Evolutionary conservation across 192 early-diverging fungal species (phyloP).

Genomic region (Backusella macrospora): DNA sequence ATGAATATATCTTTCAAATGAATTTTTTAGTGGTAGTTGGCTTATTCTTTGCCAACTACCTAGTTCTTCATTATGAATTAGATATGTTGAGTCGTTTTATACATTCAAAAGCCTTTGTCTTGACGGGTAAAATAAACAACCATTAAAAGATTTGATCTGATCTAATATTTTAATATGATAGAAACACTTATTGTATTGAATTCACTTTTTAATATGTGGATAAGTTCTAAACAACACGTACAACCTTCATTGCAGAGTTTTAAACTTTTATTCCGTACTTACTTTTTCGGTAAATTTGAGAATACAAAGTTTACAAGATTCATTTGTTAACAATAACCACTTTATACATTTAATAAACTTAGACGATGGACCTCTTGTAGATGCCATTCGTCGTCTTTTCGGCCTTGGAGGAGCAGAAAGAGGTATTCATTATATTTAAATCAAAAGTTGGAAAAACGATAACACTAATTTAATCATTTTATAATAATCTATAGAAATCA

Average conservation of each 20-base stretch:
- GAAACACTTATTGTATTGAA: background rate
- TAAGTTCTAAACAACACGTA: slow-evolving; percentile 1
- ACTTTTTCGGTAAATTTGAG: background rate
- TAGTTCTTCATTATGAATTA: background rate
- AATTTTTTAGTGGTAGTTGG: background rate
- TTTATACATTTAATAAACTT: background rate
- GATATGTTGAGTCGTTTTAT: background rate
- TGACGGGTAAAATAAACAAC: background rate
- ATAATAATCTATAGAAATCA: too few species aligned
- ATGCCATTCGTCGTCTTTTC: background rate
- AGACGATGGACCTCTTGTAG: slow-evolving; percentile 1
- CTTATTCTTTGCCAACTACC: background rate
- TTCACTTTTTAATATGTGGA: background rate
- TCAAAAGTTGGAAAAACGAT: too few species aligned
- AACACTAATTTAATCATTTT: too few species aligned
- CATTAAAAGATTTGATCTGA: background rate
- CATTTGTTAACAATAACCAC: background rate
- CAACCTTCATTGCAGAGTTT: background rate
- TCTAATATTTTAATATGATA: background rate
- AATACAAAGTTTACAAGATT: too few species aligned
- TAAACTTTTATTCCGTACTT: background rate
- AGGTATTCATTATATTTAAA: background rate
- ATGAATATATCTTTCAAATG: slow-evolving; percentile 12
- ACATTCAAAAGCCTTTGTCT: background rate
- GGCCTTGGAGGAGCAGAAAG: background rate